Percentiles rank a stretch among this genome's conserved stretches.
These are phyloP conservation scores for Quercus variabilis DNA, from an alignment of 306 rosid species.

Conservation along the genomic window DNA sequence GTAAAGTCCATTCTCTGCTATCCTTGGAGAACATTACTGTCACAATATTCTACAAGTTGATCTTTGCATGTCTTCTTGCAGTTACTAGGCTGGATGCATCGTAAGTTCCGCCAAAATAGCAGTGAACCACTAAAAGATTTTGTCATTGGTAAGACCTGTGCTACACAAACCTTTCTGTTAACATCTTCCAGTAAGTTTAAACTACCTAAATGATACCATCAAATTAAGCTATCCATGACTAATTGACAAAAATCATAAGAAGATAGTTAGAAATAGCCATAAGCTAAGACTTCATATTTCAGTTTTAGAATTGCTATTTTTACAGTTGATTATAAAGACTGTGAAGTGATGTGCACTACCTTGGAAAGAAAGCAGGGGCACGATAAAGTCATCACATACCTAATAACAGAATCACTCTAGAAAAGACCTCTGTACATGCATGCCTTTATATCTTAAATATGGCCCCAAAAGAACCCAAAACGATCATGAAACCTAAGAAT, in stretches of 20 bases:
- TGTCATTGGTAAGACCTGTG: conserved; percentile 60
- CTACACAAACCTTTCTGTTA: conserved; percentile 6
- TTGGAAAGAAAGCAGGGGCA: background rate
- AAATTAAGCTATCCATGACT: background rate
- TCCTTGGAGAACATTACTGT: conserved; percentile 4
- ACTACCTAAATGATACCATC: background rate
- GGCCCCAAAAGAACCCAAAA: background rate
- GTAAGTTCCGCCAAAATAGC: conserved; percentile 82
- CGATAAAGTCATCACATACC: background rate
- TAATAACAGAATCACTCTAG: background rate
- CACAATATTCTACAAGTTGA: conserved; percentile 11
- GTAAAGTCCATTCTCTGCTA: conserved; percentile 34
- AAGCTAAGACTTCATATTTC: background rate
- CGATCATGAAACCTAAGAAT: background rate
- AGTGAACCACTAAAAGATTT: conserved; percentile 65
- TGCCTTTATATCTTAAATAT: background rate
- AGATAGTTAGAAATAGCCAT: background rate
- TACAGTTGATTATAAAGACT: background rate
- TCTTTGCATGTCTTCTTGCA: conserved; percentile 35
- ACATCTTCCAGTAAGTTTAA: conserved; percentile 5
- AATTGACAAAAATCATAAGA: background rate
- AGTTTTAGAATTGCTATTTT: background rate
- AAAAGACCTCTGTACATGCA: background rate
- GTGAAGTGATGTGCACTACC: background rate
- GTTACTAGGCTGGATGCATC: conserved; percentile 98